These are phyloP conservation scores for Berkeleyomyces rouxiae DNA, from an alignment of 2,329 filamentous ascomycete genomes.

Conservation along the genomic window DNA sequence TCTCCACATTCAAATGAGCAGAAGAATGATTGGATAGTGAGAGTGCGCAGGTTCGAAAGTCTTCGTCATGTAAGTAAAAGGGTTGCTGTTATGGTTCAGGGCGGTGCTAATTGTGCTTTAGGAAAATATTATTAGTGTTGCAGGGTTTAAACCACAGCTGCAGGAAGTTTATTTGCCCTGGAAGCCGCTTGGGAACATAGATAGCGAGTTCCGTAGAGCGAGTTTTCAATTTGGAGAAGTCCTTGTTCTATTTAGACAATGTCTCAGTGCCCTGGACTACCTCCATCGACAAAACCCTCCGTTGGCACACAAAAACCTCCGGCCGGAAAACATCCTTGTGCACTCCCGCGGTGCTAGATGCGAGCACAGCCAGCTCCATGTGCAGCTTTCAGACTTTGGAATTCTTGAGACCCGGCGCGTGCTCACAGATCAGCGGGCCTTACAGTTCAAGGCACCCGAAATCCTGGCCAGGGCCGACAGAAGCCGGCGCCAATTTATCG, in stretches of 20 bases:
- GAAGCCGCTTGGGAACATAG: not conserved
- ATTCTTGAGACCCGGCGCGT: constrained; percentile 3
- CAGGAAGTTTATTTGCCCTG: not conserved
- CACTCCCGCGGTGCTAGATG: not conserved
- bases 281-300: not conserved
- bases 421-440: not conserved
- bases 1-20: not conserved
- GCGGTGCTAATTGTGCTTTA: not conserved
- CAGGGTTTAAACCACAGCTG: not conserved
- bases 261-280: not conserved
- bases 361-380: not conserved
- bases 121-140: not conserved
- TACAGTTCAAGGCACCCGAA: constrained; percentile 4
- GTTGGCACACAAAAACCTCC: constrained; percentile 2
- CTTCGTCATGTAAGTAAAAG: constrained; percentile 1
- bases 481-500: not conserved
- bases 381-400: constrained; percentile 9
- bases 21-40: not conserved
- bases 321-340: constrained; percentile 6
- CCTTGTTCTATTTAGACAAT: not conserved
- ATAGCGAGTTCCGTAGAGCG: not conserved
- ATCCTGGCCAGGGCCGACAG: not conserved
- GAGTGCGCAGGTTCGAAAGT: not conserved
- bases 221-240: not conserved
- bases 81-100: not conserved